These are phyloP conservation scores for Xerocomus amazonicus DNA, from an alignment of 1,284 basidiomycete species.

Conservation along the genomic window DNA sequence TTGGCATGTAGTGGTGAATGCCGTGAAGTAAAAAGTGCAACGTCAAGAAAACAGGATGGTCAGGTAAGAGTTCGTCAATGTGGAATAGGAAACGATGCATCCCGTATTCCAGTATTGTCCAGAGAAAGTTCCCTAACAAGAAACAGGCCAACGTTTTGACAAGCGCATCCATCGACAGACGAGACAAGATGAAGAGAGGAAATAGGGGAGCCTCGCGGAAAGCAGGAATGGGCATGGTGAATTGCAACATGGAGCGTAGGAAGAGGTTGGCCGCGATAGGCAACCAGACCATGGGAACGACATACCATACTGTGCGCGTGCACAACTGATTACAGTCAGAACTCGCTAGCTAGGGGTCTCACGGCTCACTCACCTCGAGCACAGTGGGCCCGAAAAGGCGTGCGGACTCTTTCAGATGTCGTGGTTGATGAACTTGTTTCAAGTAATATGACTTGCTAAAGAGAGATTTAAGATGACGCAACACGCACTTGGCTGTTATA, in stretches of 20 bases:
- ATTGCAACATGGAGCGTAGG: conserved; percentile 80
- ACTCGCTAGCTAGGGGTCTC: not conserved
- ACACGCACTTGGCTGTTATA: not conserved
- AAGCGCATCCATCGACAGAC: conserved; percentile 47
- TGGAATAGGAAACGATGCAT: conserved; percentile 99
- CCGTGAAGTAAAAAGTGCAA: conserved; percentile 95
- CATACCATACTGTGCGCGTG: conserved; percentile 92
- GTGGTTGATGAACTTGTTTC: conserved; percentile 93
- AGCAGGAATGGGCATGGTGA: conserved; percentile 59
- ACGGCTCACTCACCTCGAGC: conserved; percentile 61
- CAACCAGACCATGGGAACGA: conserved; percentile 89
- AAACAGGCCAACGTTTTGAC: conserved; percentile 62
- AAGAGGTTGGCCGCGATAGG: conserved; percentile 85
- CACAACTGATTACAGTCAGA: conserved; percentile 49
- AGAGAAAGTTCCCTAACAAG: conserved; percentile 81
- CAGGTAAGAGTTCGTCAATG: conserved; percentile 87
- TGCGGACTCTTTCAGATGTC: conserved; percentile 85
- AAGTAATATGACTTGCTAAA: conserved; percentile 91
- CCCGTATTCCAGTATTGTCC: conserved; percentile 95
- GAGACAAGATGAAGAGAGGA: conserved; percentile 45
- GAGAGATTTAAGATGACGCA: not conserved
- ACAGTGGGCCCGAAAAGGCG: conserved; percentile 81
- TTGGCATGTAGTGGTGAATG: conserved; percentile 96
- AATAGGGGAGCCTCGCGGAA: conserved; percentile 55
- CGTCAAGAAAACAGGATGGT: conserved; percentile 74